A percentile compares a stretch with the other conserved stretches of the same genome.
phyloP scores from a whole-genome alignment of 2,329 filamentous ascomycete genomes.

The Neopestalotiopsis rosae region DNA sequence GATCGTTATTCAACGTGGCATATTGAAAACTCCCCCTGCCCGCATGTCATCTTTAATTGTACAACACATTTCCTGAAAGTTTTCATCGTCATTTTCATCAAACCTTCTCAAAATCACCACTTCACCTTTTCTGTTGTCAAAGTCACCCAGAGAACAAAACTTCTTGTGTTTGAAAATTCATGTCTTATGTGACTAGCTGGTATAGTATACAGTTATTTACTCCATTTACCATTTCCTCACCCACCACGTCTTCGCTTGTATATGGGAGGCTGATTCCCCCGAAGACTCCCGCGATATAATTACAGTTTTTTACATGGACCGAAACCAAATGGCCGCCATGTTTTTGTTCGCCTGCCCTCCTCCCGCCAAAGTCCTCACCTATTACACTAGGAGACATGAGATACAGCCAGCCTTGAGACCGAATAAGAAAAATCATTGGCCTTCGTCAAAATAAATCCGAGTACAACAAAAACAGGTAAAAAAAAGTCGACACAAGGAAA shows the following conservation, averaged over 20 bases:
- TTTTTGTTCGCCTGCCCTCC: background rate
- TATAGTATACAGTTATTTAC: conserved; percentile 2
- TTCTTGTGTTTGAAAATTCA: background rate
- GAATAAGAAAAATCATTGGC: background rate
- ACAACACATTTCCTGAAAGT: no score
- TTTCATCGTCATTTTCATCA: no score
- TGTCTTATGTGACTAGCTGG: background rate
- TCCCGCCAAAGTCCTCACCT: background rate
- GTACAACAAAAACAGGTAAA: background rate
- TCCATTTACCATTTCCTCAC: background rate
- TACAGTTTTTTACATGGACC: background rate
- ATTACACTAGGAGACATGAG: background rate
- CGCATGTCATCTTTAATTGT: no score
- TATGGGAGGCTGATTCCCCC: background rate
- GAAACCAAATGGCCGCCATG: background rate
- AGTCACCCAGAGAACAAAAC: background rate
- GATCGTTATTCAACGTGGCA: background rate
- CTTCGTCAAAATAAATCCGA: background rate
- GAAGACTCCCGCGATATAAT: background rate
- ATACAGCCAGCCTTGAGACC: background rate
- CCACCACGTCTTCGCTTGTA: no score
- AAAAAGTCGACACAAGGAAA: background rate
- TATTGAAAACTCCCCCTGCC: no score
- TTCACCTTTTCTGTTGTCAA: no score
- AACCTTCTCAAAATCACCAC: no score